phyloP scores from a whole-genome alignment of 2,329 filamentous ascomycete species.

The Tolypocladium capitatum region DNA sequence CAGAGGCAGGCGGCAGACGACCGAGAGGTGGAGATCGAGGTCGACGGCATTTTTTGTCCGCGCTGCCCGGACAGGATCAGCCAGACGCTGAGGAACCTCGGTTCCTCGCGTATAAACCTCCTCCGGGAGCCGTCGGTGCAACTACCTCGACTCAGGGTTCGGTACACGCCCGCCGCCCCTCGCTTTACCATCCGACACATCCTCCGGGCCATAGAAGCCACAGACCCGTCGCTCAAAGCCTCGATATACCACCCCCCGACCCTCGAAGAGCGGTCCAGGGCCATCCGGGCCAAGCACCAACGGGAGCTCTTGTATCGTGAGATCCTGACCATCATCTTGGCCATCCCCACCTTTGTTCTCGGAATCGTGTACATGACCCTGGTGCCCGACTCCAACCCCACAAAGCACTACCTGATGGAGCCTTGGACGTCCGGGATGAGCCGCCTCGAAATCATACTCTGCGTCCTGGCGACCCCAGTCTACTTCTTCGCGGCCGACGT shows the following conservation, averaged over 20 bases:
- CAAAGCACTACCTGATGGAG: slow-evolving; percentile 54
- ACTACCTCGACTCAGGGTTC: slow-evolving; percentile 55
- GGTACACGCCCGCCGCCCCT: slow-evolving; percentile 56
- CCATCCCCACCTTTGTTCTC: slow-evolving; percentile 74
- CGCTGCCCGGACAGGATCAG: slow-evolving; percentile 52
- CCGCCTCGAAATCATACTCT: slow-evolving; percentile 65
- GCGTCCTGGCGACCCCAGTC: slow-evolving; percentile 70
- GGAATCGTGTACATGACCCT: slow-evolving; percentile 88
- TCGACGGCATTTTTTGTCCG: slow-evolving; percentile 64
- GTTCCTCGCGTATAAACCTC: slow-evolving; percentile 35
- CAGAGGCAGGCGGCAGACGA: slow-evolving; percentile 23
- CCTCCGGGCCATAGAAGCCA: slow-evolving; percentile 49
- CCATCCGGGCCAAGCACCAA: slow-evolving; percentile 59
- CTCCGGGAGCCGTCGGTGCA: slow-evolving; percentile 41
- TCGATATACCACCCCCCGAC: slow-evolving; percentile 69
- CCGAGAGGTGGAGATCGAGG: slow-evolving; percentile 48
- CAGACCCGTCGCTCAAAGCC: slow-evolving; percentile 52
- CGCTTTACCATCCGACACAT: slow-evolving; percentile 64
- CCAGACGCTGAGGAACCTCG: slow-evolving; percentile 39
- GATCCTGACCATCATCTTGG: slow-evolving; percentile 51
- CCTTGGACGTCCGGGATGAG: slow-evolving; percentile 61
- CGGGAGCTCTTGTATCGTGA: slow-evolving; percentile 56
- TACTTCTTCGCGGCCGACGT: slow-evolving; percentile 79
- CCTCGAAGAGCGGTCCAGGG: slow-evolving; percentile 66
- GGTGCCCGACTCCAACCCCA: slow-evolving; percentile 42